Evolutionary conservation across 352 stramenopile genomes (phyloP).

Genomic region (Pythium biforme): DNA sequence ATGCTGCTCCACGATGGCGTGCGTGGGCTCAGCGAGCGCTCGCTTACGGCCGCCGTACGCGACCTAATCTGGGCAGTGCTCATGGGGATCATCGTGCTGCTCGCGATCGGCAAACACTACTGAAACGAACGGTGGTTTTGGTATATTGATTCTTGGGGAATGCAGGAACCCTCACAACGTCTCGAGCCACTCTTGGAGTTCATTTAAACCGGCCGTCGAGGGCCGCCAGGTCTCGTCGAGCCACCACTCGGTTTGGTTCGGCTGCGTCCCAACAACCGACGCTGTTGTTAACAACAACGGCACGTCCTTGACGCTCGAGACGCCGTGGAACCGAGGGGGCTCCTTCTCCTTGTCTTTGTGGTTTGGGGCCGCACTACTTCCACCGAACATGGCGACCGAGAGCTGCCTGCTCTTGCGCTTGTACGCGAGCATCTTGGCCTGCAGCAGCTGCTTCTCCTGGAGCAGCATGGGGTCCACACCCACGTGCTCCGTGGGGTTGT

Average conservation of each 20-base stretch:
- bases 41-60: neutral
- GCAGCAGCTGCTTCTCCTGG: conserved; percentile 59
- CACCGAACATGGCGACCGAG: conserved; percentile 70
- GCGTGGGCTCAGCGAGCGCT: conserved; percentile 14
- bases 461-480: conserved; percentile 35
- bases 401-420: conserved; percentile 62
- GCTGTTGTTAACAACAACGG: conserved; percentile 5
- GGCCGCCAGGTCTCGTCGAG: conserved; percentile 47
- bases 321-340: neutral
- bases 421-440: conserved; percentile 73
- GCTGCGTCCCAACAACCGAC: neutral
- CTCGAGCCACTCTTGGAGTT: conserved; percentile 39
- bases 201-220: conserved; percentile 34
- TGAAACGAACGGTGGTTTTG: neutral
- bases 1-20: conserved; percentile 15
- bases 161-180: neutral
- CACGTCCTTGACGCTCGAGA: conserved; percentile 13
- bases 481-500: too few relatives aligned
- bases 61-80: conserved; percentile 23
- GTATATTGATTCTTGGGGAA: too few relatives aligned
- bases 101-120: conserved; percentile 18
- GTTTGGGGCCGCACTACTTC: neutral
- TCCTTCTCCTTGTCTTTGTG: neutral
- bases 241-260: neutral
- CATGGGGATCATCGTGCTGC: conserved; percentile 21